Evolutionary conservation across 169 alveolate genomes (phyloP).

Genomic region (Eimeria falciformis): DNA sequence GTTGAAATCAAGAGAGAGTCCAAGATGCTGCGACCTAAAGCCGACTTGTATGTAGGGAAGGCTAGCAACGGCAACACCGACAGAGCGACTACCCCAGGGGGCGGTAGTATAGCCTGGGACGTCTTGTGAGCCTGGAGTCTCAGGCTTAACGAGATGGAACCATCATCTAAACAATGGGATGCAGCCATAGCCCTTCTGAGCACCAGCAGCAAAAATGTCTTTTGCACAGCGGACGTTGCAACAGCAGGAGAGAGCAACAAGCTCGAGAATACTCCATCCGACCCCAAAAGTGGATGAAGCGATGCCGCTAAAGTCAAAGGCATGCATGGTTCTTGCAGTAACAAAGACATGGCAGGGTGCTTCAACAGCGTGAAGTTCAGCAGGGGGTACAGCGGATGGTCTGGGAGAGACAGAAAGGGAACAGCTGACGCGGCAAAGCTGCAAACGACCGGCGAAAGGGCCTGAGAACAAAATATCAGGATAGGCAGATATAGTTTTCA

Average conservation of each 20-base stretch:
- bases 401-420: slow-evolving; percentile 56
- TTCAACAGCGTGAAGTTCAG: slow-evolving; percentile 39
- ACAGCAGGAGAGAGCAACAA: slow-evolving; percentile 38
- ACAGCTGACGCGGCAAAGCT: slow-evolving; percentile 48
- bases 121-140: slow-evolving; percentile 59
- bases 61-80: slow-evolving; percentile 52
- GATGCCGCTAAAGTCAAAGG: slow-evolving; percentile 47
- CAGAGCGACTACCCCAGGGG: slow-evolving; percentile 34
- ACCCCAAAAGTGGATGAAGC: slow-evolving; percentile 62
- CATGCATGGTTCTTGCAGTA: slow-evolving; percentile 67
- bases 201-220: slow-evolving; percentile 15
- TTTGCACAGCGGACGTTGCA: slow-evolving; percentile 53
- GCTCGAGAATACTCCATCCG: slow-evolving; percentile 54
- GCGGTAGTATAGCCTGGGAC: slow-evolving; percentile 32
- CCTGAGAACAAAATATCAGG: slow-evolving; percentile 33
- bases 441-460: slow-evolving; percentile 54
- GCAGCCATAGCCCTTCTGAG: slow-evolving; percentile 65
- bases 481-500: background rate
- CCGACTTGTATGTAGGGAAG: background rate
- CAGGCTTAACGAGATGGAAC: slow-evolving; percentile 42
- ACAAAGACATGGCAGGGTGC: slow-evolving; percentile 50
- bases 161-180: slow-evolving; percentile 41
- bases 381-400: slow-evolving; percentile 53
- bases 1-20: slow-evolving; percentile 54
- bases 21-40: slow-evolving; percentile 45